Evolutionary conservation across 805 yeast genomes (phyloP).

Genomic region (Kurtzmaniella fragi): DNA sequence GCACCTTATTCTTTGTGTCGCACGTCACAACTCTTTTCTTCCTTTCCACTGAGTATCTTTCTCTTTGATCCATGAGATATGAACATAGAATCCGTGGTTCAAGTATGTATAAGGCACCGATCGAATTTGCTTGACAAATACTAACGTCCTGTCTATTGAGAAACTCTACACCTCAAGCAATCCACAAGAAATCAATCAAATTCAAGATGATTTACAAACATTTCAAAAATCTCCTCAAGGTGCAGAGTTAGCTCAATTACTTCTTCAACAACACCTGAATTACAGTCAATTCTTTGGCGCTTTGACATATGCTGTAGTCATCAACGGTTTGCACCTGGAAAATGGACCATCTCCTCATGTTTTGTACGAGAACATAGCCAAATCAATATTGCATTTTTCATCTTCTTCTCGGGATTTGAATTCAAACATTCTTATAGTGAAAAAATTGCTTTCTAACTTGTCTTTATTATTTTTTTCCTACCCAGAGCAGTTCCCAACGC

Average conservation of each 20-base stretch:
- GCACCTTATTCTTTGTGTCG: no score
- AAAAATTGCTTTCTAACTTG: not conserved
- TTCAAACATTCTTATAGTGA: no score
- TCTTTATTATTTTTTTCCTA: not conserved
- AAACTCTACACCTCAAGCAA: slow-evolving; percentile 38
- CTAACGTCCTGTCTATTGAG: slow-evolving; percentile 31
- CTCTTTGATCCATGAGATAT: no score
- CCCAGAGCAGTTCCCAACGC: no score
- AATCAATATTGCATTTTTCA: no score
- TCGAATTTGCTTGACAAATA: not conserved
- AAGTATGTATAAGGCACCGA: slow-evolving; percentile 8
- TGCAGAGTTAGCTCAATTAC: slow-evolving; percentile 48
- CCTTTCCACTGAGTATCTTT: no score
- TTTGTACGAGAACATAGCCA: no score
- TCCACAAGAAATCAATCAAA: slow-evolving; percentile 30
- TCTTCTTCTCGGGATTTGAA: no score
- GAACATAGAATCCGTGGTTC: slow-evolving; percentile 5
- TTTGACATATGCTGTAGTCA: slow-evolving; percentile 63
- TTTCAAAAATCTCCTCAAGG: slow-evolving; percentile 57
- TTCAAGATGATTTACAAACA: slow-evolving; percentile 53
- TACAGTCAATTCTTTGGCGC: slow-evolving; percentile 77
- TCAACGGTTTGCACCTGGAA: slow-evolving; percentile 25
- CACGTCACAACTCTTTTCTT: no score
- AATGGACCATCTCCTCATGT: no score
- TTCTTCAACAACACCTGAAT: slow-evolving; percentile 38